phyloP scores from a whole-genome alignment of 1,139 yeast genomes.

The Debaryomyces psychrophilus region DNA sequence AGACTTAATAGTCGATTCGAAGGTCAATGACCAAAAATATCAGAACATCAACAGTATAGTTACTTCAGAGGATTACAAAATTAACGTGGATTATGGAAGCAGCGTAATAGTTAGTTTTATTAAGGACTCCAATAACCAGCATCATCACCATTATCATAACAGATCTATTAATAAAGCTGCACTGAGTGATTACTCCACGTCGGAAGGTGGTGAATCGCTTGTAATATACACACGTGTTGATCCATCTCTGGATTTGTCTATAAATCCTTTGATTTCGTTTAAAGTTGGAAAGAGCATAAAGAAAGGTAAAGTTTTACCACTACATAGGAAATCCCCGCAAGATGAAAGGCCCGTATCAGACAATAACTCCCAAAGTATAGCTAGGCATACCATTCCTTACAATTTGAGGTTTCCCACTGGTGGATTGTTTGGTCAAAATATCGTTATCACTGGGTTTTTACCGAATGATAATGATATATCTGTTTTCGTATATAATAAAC shows the following conservation, averaged over 20 bases:
- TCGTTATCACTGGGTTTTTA: constrained; percentile 61
- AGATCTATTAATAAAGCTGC: constrained; percentile 6
- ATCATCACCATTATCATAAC: background rate
- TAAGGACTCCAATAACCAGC: constrained; percentile 31
- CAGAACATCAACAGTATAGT: constrained; percentile 22
- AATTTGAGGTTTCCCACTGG: constrained; percentile 59
- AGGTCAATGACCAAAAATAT: constrained; percentile 12
- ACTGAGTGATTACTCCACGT: background rate
- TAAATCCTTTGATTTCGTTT: constrained; percentile 42
- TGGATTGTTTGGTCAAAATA: constrained; percentile 64
- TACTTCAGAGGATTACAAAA: constrained; percentile 23
- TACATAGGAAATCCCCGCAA: constrained; percentile 19
- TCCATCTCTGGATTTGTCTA: constrained; percentile 18
- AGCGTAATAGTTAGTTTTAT: constrained; percentile 39
- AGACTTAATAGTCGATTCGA: constrained; percentile 26
- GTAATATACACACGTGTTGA: constrained; percentile 40
- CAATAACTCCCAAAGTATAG: constrained; percentile 5
- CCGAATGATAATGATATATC: constrained; percentile 58
- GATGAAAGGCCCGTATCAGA: background rate
- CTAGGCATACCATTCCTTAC: constrained; percentile 33
- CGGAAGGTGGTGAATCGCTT: constrained; percentile 33
- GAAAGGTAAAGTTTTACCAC: constrained; percentile 35
- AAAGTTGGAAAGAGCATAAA: constrained; percentile 39
- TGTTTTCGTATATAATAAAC: constrained; percentile 59
- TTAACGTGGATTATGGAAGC: constrained; percentile 36